Percentiles rank a stretch among this genome's conserved stretches.
phyloP scores from a whole-genome alignment of 2,329 filamentous ascomycete genomes.

The Calonectria multiphialidica region DNA sequence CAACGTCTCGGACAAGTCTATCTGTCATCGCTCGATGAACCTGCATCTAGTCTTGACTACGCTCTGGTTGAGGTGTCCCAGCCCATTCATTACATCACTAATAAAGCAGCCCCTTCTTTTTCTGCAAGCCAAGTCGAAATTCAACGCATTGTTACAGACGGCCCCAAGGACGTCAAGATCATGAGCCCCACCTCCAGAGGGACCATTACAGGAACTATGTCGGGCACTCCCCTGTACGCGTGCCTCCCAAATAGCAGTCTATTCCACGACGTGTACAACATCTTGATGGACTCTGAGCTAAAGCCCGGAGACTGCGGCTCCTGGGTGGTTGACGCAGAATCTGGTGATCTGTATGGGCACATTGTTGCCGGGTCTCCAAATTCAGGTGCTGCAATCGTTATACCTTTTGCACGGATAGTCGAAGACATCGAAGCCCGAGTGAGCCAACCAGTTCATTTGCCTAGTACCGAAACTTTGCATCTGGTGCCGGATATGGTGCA shows the following conservation, averaged over 20 bases:
- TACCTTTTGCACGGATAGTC: neutral
- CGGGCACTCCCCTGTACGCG: neutral
- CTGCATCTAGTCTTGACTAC: neutral
- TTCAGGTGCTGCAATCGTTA: neutral
- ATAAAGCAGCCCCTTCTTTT: neutral
- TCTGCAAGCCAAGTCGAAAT: neutral
- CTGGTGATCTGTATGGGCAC: slow-evolving; percentile 2
- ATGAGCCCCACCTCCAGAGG: neutral
- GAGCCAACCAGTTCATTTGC: neutral
- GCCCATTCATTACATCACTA: neutral
- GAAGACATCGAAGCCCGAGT: neutral
- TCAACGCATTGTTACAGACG: neutral
- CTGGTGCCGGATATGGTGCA: too few species aligned
- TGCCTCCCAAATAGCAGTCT: neutral
- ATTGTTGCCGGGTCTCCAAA: neutral
- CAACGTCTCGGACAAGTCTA: neutral
- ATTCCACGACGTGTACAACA: neutral
- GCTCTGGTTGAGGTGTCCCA: neutral
- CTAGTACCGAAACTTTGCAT: neutral
- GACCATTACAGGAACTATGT: neutral
- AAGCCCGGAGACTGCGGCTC: neutral
- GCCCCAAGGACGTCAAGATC: neutral
- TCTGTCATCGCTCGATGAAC: neutral
- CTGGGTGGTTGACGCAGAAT: neutral
- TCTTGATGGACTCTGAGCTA: neutral